A percentile compares a stretch with the other conserved stretches of the same genome.
phyloP scores from a whole-genome alignment of 371 early-diverging fungal species.

The Apophysomyces variabilis region DNA sequence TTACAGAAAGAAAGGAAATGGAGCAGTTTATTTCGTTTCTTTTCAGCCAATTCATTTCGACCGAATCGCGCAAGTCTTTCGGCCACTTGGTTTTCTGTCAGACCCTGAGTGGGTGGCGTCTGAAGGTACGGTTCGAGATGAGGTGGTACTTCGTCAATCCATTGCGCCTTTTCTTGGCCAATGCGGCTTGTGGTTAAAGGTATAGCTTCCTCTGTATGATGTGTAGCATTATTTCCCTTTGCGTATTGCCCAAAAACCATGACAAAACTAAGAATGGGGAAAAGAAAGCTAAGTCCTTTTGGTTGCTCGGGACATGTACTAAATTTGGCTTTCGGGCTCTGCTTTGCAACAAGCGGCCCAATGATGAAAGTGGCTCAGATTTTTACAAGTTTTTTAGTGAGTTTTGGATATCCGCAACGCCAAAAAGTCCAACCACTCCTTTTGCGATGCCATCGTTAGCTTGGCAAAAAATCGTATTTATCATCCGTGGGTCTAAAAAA shows the following conservation, averaged over 20 bases:
- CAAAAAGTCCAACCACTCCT: too few species aligned
- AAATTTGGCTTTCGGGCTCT: too few species aligned
- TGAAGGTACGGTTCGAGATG: slow-evolving; percentile 76
- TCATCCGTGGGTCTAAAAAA: too few species aligned
- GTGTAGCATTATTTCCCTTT: neutral
- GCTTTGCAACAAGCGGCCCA: too few species aligned
- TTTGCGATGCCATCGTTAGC: too few species aligned
- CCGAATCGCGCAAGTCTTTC: slow-evolving; percentile 71
- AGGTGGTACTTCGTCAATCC: slow-evolving; percentile 67
- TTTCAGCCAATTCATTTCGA: slow-evolving; percentile 78
- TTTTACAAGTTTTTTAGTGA: too few species aligned
- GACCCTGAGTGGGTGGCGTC: slow-evolving; percentile 69
- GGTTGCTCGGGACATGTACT: too few species aligned
- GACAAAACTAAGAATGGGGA: neutral
- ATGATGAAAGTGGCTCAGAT: too few species aligned
- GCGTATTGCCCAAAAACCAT: neutral
- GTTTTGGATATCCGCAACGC: too few species aligned
- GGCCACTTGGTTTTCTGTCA: slow-evolving; percentile 59
- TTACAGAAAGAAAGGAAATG: slow-evolving; percentile 88
- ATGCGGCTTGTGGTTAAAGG: neutral
- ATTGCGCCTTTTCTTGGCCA: slow-evolving; percentile 17
- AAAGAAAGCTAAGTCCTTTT: too few species aligned
- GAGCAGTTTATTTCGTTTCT: slow-evolving; percentile 80
- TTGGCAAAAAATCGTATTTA: too few species aligned
- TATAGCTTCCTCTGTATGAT: neutral